Percentiles rank a stretch among this genome's conserved stretches.
Conservation (phyloP, 768 basidiomycete genomes). For the Lactarius evosmus region DNA sequence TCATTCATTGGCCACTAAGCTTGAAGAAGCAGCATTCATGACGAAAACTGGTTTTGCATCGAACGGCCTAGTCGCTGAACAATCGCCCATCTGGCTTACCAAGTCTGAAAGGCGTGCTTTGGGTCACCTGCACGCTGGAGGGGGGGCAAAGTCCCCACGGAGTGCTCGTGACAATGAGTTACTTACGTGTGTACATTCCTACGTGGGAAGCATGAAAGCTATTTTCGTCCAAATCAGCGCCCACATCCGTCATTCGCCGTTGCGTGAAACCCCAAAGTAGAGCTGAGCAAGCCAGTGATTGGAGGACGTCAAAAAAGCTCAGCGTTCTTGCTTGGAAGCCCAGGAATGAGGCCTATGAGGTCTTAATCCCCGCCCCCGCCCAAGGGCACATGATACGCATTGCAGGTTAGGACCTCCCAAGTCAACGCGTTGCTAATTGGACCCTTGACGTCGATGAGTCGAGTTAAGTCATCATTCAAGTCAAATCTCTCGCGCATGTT, state of each 20-base stretch:
- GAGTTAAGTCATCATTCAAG: background rate
- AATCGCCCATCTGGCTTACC: background rate
- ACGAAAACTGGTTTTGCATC: background rate
- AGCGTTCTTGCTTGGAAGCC: conserved; percentile 17
- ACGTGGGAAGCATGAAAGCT: background rate
- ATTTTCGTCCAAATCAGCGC: background rate
- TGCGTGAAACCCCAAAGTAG: background rate
- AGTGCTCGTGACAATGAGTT: background rate
- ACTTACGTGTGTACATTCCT: background rate
- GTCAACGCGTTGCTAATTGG: background rate
- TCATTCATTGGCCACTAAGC: background rate
- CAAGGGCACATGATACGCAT: background rate
- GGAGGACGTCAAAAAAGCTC: conserved; percentile 18
- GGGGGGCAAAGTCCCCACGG: conserved; percentile 9
- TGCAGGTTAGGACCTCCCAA: background rate
- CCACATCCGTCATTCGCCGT: background rate
- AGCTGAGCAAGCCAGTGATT: conserved; percentile 6
- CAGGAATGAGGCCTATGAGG: conserved; percentile 20
- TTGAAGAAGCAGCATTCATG: background rate
- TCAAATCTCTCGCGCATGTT: background rate
- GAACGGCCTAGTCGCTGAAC: background rate
- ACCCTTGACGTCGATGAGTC: background rate
- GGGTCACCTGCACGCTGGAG: background rate
- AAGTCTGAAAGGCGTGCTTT: conserved; percentile 8
- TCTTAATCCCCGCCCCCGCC: conserved; percentile 16